Evolutionary conservation across 2,329 filamentous ascomycete genomes (phyloP), one percentile per base, ranked within the genome.

Genomic region (Pezicula carpinea): DNA sequence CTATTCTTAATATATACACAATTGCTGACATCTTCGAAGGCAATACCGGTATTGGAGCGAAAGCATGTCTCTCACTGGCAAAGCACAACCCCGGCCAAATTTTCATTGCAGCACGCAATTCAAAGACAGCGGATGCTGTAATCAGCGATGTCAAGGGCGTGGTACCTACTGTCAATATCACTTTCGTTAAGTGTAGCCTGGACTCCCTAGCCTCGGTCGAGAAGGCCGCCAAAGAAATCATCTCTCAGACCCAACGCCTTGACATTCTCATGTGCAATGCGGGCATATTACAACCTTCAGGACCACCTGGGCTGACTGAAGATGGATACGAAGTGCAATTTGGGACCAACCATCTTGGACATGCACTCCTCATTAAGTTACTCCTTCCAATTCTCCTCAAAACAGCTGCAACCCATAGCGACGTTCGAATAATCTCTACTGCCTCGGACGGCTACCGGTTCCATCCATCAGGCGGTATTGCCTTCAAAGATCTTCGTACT

Each of bases 41-140:
- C 2, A 54, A 50, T 44, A 59, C 64, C 19, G 74, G 74, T 0
- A 64, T 78, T 1, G 74, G 74, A n/a, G 66, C 62, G 47, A 61
- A 64, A 44, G 65, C 66, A 5, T 59, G 71, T 17, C 50, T 66
- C 6, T 61, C 64, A 7, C 59, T 74, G 2, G 65, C 68, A 10
- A 64, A 63, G 41, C 69, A 72, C 44, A 56, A 67, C 54, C 47
- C 70, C 55, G 43, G 51, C 6, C 58, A 60, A 11, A 60, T 69
- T 18, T 66, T 60, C 39, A 54, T 70, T 8, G 63, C 55, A n/a
- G 71, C 65, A 22, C 57, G 66, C 22, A 62, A 65, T n/a, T 64
- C 62, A 23, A 65, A 62, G 11, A 55, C 62, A 4, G 61, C 60
- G 15, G 60, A 66, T 8, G 66, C 34, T 14, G 22, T 39, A 2